Conservation (phyloP, 352 stramenopile genomes). For the Globisporangium paddicum region DNA sequence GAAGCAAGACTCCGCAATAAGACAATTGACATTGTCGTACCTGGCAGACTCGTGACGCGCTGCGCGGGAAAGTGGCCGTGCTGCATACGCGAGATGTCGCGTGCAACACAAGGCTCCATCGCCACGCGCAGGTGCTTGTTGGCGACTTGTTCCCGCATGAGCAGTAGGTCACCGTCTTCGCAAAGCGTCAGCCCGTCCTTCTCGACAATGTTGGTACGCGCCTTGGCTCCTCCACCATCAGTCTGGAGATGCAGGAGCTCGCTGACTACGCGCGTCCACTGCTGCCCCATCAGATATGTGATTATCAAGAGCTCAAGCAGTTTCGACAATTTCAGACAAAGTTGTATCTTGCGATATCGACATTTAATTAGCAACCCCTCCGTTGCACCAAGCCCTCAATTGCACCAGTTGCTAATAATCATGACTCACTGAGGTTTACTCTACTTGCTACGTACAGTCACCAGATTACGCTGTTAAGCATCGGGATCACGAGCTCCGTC, state of each 20-base stretch:
- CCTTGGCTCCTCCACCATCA: neutral
- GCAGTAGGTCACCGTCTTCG: conserved; percentile 51
- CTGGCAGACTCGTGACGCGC: conserved; percentile 38
- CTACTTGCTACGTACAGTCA: neutral
- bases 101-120: conserved; percentile 36
- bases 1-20: neutral
- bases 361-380: too few species aligned
- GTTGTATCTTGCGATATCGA: too few species aligned
- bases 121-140: conserved; percentile 27
- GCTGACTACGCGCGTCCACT: neutral
- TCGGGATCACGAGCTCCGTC: conserved; percentile 2
- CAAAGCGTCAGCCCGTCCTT: conserved; percentile 43
- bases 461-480: neutral
- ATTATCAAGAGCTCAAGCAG: too few species aligned
- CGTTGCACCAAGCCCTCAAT: too few species aligned
- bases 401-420: too few species aligned
- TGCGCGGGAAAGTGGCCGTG: conserved; percentile 37
- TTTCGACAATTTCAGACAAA: neutral
- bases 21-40: conserved; percentile 20
- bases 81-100: conserved; percentile 42
- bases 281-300: neutral
- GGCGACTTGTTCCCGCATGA: conserved; percentile 38
- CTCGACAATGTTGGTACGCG: conserved; percentile 1
- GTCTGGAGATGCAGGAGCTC: neutral
- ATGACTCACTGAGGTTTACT: neutral